Base-by-base conservation (phyloP, 345 rosid genomes). In the Anastatica hierochuntica region DNA sequence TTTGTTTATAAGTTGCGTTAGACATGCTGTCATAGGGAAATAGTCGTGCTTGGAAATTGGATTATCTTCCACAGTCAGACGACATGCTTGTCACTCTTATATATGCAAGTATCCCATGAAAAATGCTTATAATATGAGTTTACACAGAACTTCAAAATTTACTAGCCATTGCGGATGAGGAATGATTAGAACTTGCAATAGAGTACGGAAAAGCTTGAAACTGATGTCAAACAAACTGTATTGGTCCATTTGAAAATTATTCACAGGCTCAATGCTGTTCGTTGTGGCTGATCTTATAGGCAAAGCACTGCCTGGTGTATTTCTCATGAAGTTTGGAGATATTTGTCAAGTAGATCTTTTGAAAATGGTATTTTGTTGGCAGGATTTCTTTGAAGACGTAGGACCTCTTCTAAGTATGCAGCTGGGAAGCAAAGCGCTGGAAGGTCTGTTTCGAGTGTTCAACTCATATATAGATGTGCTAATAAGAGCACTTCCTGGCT, bases 301-400 rank as follows among this genome's bases (percentile, higher is more conserved):
- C 43, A n/a, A 43, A 36, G 18, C 14, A 43, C 40, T 65, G 15
- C 14, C 18, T 47, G 44, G 30, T 43, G 10, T 13, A 18, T 19
- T 48, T 4, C 43, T 17, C 44, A n/a, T n/a, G 30, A 35, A 27
- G 3, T 24, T 53, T 47, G 14, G 40, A 53, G 39, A 63, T 60
- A 60, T 63, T n/a, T 41, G 26, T 59, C 53, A 16, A 40, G 33
- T 44, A 44, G 13, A 53, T 58, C 20, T 10, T 66, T 33, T 46
- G 13, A 26, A 15, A 39, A 23, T 38, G 5, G 29, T 52, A 17
- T 13, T 29, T 34, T 36, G 56, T 56, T 64, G 52, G 52, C 63
- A 94, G 99, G 97, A 94, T 51, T 94, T 94, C 75, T 88, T 85
- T 73, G 97, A 94, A 80, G 99, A 94, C 39, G 99, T 88, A 18